Evolutionary conservation across 2,329 filamentous ascomycete genomes (phyloP).

Genomic region (Ascochyta clinopodiicola): DNA sequence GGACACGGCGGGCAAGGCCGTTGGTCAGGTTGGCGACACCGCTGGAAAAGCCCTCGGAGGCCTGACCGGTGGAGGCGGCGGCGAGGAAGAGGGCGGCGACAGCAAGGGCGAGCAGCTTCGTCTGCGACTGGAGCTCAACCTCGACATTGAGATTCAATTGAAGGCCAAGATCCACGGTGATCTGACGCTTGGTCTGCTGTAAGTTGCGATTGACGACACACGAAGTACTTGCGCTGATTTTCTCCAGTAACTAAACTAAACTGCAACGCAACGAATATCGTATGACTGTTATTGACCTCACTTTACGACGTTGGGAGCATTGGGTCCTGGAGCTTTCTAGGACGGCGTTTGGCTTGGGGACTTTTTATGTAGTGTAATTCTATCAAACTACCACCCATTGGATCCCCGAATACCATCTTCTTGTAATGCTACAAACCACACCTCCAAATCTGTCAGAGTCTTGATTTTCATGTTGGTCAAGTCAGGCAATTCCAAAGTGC

Average conservation of each 20-base stretch:
- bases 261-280: constrained; percentile 17
- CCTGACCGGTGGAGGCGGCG: constrained; percentile 52
- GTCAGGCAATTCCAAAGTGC: too few relatives aligned
- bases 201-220: constrained; percentile 32
- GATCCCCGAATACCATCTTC: not conserved
- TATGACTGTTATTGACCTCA: constrained; percentile 26
- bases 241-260: constrained; percentile 37
- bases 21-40: constrained; percentile 53
- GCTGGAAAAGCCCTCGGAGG: constrained; percentile 56
- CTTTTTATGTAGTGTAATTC: constrained; percentile 31
- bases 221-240: constrained; percentile 22
- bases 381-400: not conserved
- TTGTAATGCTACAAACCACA: not conserved
- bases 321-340: constrained; percentile 18
- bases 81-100: constrained; percentile 37
- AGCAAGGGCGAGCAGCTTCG: constrained; percentile 59
- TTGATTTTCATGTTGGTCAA: too few relatives aligned
- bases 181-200: constrained; percentile 64
- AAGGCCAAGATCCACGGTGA: constrained; percentile 72
- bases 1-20: constrained; percentile 61
- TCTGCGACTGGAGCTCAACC: constrained; percentile 64
- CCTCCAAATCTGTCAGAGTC: not conserved
- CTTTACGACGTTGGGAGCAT: constrained; percentile 24
- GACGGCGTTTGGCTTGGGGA: constrained; percentile 34
- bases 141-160: constrained; percentile 68